These are phyloP conservation scores for Aspergillus sclerotialis DNA, from an alignment of 2,329 filamentous ascomycete genomes.

Conservation along the genomic window DNA sequence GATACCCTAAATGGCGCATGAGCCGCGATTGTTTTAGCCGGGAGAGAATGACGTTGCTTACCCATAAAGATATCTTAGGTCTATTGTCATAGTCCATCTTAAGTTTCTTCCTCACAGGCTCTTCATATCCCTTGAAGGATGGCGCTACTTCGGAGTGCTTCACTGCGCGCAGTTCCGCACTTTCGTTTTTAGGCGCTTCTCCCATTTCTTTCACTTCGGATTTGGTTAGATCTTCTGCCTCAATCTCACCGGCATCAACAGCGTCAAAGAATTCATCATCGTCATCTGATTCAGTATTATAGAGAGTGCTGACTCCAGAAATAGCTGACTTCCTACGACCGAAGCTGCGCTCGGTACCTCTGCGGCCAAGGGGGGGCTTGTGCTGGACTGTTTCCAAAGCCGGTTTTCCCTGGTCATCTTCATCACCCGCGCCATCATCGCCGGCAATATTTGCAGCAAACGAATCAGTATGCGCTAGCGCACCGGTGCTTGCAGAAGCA, in stretches of 20 bases:
- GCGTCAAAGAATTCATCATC: conserved; percentile 93
- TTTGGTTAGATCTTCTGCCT: conserved; percentile 56
- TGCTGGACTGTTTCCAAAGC: conserved; percentile 7
- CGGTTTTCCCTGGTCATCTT: conserved; percentile 25
- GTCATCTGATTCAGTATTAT: conserved; percentile 68
- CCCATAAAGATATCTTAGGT: conserved; percentile 93
- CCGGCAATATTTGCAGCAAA: conserved; percentile 28
- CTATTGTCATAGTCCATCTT: conserved; percentile 89
- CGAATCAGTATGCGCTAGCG: conserved; percentile 22
- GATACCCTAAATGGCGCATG: conserved; percentile 58
- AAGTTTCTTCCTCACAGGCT: conserved; percentile 68
- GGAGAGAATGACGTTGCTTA: conserved; percentile 40
- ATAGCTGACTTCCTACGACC: conserved; percentile 60
- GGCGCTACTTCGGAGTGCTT: conserved; percentile 61
- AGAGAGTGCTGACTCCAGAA: conserved; percentile 64
- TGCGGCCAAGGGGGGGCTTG: conserved; percentile 5
- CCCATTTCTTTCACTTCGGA: conserved; percentile 40
- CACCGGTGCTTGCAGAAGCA: conserved; percentile 33
- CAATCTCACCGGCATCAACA: conserved; percentile 84
- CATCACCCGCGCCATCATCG: conserved; percentile 29
- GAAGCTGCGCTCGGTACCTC: conserved; percentile 14
- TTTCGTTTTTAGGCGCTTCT: conserved; percentile 36
- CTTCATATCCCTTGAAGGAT: conserved; percentile 86
- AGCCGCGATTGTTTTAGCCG: background rate
- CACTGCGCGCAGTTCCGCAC: conserved; percentile 37